Evolutionary conservation across 768 basidiomycete genomes (phyloP).

Genomic region (Suillus paluster): DNA sequence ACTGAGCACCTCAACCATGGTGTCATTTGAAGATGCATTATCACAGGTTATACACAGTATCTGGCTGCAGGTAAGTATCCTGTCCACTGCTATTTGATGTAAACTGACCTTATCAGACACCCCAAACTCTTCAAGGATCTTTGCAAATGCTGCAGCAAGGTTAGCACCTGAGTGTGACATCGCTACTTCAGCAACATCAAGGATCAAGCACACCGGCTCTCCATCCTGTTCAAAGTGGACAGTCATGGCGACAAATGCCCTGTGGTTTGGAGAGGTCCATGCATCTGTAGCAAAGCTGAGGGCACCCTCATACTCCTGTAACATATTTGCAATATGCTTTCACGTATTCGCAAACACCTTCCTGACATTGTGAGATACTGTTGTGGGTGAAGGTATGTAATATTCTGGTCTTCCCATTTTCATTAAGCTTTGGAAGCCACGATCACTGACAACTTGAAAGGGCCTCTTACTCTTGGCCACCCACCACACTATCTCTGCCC

Average conservation of each 20-base stretch:
- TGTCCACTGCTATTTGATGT: no score
- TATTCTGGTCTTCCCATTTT: conserved; percentile 12
- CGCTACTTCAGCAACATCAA: conserved; percentile 44
- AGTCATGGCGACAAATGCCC: conserved; percentile 33
- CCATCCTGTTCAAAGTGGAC: conserved; percentile 40
- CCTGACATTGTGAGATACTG: conserved; percentile 36
- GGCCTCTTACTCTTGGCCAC: conserved; percentile 37
- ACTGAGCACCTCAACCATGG: no score
- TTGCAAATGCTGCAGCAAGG: no score
- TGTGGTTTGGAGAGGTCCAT: conserved; percentile 43
- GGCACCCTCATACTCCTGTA: conserved; percentile 30
- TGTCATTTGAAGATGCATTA: no score
- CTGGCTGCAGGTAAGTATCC: no score
- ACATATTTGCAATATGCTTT: conserved; percentile 30
- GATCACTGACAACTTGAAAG: conserved; percentile 39
- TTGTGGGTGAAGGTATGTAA: conserved; percentile 38
- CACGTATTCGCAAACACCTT: conserved; percentile 28
- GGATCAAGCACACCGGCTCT: conserved; percentile 24
- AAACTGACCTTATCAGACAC: no score
- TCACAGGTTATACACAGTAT: no score
- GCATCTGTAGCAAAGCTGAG: conserved; percentile 40
- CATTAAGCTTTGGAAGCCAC: conserved; percentile 30
- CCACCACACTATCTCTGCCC: conserved; percentile 41
- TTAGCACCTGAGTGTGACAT: conserved; percentile 9
- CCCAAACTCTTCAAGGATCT: no score